phyloP scores from a whole-genome alignment of 192 early-diverging fungal species.

The Entrophospora sp. region DNA sequence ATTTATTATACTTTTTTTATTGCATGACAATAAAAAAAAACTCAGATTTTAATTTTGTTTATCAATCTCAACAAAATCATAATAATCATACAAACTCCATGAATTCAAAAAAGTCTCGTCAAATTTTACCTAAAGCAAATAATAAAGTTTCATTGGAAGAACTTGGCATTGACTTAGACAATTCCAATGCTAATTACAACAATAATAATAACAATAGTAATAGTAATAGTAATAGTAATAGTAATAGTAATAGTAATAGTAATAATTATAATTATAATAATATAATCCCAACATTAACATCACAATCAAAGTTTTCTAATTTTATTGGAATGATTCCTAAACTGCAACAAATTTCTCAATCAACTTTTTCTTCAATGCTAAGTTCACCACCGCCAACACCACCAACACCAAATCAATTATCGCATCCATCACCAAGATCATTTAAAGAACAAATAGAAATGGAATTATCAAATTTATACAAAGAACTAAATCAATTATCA shows the following conservation, averaged over 20 bases:
- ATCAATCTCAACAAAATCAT: neutral
- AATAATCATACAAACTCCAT: neutral
- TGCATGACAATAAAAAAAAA: no score
- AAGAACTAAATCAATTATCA: neutral
- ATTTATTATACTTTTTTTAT: no score
- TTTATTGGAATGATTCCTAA: neutral
- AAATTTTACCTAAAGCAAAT: neutral
- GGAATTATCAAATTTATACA: neutral
- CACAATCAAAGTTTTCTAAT: neutral
- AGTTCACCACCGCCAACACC: constrained; percentile 3
- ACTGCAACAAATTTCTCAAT: no score
- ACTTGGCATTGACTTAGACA: neutral
- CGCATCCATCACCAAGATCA: neutral
- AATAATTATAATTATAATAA: no score
- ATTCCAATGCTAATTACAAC: neutral
- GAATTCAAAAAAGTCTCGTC: neutral
- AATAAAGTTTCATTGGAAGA: constrained; percentile 14
- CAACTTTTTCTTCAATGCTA: neutral
- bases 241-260: no score
- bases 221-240: no score
- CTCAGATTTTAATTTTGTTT: no score
- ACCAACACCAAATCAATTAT: no score
- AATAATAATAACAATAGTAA: neutral
- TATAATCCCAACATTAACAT: no score
- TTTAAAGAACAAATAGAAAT: neutral